Base-by-base conservation (phyloP, 257 asterid species). In the Buddleja alternifolia region DNA sequence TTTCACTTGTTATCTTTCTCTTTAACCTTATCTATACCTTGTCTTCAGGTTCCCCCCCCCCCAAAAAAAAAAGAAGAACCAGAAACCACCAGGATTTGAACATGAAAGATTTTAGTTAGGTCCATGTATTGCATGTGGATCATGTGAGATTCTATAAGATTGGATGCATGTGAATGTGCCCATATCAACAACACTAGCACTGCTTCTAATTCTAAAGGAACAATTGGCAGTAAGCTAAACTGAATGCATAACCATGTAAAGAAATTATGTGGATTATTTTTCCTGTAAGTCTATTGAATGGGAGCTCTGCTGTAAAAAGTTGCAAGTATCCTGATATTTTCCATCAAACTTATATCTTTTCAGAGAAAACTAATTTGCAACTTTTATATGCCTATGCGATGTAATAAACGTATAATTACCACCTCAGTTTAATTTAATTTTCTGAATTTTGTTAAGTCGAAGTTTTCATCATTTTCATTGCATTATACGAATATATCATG, bases 301-400 rank as follows among this genome's bases (percentile, higher is more conserved):
- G 55, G 20, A 19, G 37, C 42, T 63, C 39, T 12, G 44, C 34
- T 56, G 23, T 36, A 42, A 47, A 53, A 42, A 19, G 6, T 39
- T 48, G 15, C 0, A 46, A 46, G 39, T 52, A 29, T 10, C 53
- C 37, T 16, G n/a, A 41, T 32, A 50, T 37, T 39, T 37, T 12
- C 24, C 50, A 70, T 24, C 12, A 2, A 19, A 7, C 25, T 34
- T 58, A 53, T 51, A 50, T 4, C 16, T 55, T 40, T 36, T 48
- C 2, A 11, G 10, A 8, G 9, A n/a, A 2, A 16, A 52, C 17
- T 24, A 21, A n/a, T 24, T 25, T 14, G 17, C 17, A 58, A 57
- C 63, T 37, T 58, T 14, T 50, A 15, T 72, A 21, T 19, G 57
- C 56, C 46, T 46, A 34, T 56, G 72, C 46, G 48, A 24, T 47